phyloP scores from a whole-genome alignment of 2,329 filamentous ascomycete species.

The Colletotrichum sp. region DNA sequence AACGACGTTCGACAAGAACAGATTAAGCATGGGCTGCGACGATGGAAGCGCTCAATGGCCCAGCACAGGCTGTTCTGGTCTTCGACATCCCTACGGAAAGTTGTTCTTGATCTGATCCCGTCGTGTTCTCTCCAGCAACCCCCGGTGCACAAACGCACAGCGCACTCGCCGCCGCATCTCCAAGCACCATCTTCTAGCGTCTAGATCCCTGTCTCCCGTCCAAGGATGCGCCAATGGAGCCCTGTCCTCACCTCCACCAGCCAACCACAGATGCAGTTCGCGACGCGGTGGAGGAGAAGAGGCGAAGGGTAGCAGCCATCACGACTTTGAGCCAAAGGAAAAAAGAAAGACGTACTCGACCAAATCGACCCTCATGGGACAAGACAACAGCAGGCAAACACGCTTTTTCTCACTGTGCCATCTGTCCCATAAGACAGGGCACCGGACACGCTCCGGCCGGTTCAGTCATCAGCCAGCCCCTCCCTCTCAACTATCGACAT shows the following conservation, averaged over 20 bases:
- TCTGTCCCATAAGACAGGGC: not conserved
- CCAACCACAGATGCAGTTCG: not conserved
- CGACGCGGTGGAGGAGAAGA: not conserved
- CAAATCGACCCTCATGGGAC: not conserved
- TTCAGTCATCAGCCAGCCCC: not conserved
- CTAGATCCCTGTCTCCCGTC: constrained; percentile 14
- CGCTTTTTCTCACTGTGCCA: not conserved
- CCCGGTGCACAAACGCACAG: not conserved
- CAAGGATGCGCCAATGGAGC: constrained; percentile 12
- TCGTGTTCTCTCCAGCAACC: not conserved
- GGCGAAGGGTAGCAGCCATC: constrained; percentile 10
- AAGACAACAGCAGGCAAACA: not conserved
- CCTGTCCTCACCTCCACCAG: not conserved
- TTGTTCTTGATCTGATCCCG: not conserved
- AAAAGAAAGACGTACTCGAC: not conserved
- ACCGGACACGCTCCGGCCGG: not conserved
- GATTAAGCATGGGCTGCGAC: not conserved
- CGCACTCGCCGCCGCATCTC: not conserved
- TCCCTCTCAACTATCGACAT: not conserved
- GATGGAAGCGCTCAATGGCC: not conserved
- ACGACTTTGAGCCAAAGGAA: not conserved
- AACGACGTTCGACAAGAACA: not conserved
- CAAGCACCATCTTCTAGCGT: not conserved
- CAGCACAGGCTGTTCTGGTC: not conserved
- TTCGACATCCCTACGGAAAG: not conserved